Evolutionary conservation across 108 stramenopile species (phyloP).

Genomic region (Asterionellopsis glacialis): DNA sequence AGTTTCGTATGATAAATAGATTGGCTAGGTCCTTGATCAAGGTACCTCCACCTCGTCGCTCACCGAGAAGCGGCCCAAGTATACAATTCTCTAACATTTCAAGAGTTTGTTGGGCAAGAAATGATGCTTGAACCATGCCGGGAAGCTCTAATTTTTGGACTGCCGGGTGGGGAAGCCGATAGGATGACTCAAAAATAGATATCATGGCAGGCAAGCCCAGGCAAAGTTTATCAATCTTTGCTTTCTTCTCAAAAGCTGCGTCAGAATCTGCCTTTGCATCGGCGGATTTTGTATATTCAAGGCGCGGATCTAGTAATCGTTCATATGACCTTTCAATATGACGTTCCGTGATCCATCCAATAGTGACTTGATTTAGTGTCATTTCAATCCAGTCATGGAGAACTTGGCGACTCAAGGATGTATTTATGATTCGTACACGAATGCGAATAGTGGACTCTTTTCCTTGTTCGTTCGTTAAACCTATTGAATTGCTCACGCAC

Average conservation of each 20-base stretch:
- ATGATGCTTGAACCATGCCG: constrained; percentile 37
- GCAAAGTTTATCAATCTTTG: constrained; percentile 26
- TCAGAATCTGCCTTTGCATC: neutral
- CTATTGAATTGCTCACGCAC: neutral
- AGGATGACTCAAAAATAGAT: constrained; percentile 32
- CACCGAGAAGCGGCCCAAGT: constrained; percentile 13
- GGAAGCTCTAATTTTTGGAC: constrained; percentile 22
- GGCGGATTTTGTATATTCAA: neutral
- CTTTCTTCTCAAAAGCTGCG: constrained; percentile 5
- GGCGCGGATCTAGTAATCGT: no score
- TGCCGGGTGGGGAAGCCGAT: constrained; percentile 63
- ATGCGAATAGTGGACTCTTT: constrained; percentile 4
- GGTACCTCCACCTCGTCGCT: no score
- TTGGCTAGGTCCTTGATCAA: no score
- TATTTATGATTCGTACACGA: constrained; percentile 48
- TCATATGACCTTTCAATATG: constrained; percentile 22
- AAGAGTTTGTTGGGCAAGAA: constrained; percentile 49
- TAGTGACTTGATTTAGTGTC: constrained; percentile 64
- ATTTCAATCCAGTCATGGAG: constrained; percentile 59
- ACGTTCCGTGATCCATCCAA: constrained; percentile 59
- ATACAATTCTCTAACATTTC: constrained; percentile 38
- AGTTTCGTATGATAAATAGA: no score
- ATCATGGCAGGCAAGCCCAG: constrained; percentile 47
- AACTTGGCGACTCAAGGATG: constrained; percentile 50
- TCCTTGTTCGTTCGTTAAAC: neutral